Evolutionary conservation across 805 yeast species (phyloP), one percentile per base, ranked within the genome.

Genomic region (Nematodospora valgi): DNA sequence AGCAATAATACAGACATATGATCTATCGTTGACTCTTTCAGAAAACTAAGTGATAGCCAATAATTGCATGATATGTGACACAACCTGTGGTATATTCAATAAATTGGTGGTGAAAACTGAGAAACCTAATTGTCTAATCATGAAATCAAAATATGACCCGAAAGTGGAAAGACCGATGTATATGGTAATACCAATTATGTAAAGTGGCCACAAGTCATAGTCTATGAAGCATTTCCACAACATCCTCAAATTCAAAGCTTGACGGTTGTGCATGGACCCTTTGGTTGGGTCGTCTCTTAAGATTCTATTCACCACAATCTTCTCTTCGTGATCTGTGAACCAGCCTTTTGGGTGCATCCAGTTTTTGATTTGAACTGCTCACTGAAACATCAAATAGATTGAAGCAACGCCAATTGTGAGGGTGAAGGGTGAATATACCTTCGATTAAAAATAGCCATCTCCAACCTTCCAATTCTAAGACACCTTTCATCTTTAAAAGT

Each of bases 241-340:
- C 52, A 59, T 64, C 30, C 50, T 61, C 4, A 59, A 43, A 3
- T 67, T 52, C 13, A 80, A 51, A 4, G 79, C 77, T 45, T 74
- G 73, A 49, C 82, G 63, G 48, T 79, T 78, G 49, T 78, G 66
- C 83, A 78, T 76, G 42, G 76, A 82, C 16, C 83, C 82, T 44
- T 67, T 67, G 4, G 64, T 48, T 6, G 85, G 85, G 48, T 80
- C 86, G 49, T 80, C 84, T 44, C 83, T 58, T 34, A 80, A 54
- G 2, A 80, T 64, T 41, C 77, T 62, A 49, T 78, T 78, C 32
- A 76, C 82, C 22, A 77, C 60, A 35, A 79, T 76, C 38, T 71
- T 70, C 51, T 73, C 76, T 41, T 80, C 82, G 29, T 74, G 54
- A 2, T 73, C 76, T 11, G 72, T 59, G 39, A 56, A 61, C 61